phyloP scores from a whole-genome alignment of 2,329 filamentous ascomycete genomes.

The Bretziella fagacearum region DNA sequence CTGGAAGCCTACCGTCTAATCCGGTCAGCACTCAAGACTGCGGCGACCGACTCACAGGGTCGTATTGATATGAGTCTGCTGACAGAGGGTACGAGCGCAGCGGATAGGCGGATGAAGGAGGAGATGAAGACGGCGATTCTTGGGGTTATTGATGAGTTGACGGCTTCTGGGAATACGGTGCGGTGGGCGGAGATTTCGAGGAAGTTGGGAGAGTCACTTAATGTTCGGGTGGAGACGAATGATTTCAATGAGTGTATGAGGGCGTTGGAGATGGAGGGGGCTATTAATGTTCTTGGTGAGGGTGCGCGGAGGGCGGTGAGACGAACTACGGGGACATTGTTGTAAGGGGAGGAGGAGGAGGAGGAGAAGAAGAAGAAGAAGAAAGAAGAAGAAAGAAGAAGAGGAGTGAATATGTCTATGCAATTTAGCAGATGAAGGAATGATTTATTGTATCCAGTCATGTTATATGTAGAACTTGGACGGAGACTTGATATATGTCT shows the following conservation, averaged over 20 bases:
- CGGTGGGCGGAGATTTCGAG: conserved; percentile 65
- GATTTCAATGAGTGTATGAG: conserved; percentile 76
- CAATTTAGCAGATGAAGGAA: too few species aligned
- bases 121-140: conserved; percentile 63
- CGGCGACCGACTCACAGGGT: conserved; percentile 84
- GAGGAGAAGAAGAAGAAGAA: too few species aligned
- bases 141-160: conserved; percentile 63
- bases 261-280: conserved; percentile 67
- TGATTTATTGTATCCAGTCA: too few species aligned
- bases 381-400: too few species aligned
- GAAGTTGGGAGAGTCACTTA: conserved; percentile 52
- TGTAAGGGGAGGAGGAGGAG: neutral
- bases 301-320: conserved; percentile 61
- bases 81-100: conserved; percentile 80
- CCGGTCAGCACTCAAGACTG: conserved; percentile 84
- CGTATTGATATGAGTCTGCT: conserved; percentile 93
- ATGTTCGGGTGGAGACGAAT: conserved; percentile 51
- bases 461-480: too few species aligned
- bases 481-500: too few species aligned
- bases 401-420: too few species aligned
- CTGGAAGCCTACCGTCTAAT: conserved; percentile 84
- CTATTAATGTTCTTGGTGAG: conserved; percentile 65
- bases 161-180: conserved; percentile 44
- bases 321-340: conserved; percentile 9
- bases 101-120: conserved; percentile 65